Evolutionary conservation across 2,329 filamentous ascomycete species (phyloP).

Genomic region (Neocucurbitaria cava): DNA sequence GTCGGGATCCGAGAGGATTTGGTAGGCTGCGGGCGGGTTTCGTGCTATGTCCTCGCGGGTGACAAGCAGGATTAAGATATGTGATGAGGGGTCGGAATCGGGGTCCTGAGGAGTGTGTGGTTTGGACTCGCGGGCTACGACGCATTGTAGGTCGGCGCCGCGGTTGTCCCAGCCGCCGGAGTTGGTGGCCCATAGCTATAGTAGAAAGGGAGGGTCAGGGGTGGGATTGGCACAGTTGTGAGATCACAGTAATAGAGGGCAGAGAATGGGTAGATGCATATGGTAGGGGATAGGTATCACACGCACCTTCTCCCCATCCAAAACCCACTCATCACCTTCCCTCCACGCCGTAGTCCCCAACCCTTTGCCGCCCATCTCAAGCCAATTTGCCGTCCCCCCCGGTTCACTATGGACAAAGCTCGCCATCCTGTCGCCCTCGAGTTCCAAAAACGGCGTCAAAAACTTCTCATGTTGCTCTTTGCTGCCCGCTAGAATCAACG

Average conservation of each 20-base stretch:
- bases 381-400: conserved; percentile 59
- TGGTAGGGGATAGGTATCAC: too few species aligned
- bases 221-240: too few species aligned
- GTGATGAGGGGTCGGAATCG: conserved; percentile 35
- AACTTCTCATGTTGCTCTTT: conserved; percentile 52
- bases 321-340: conserved; percentile 60
- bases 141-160: conserved; percentile 61
- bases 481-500: conserved; percentile 57
- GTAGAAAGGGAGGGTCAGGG: conserved; percentile 2
- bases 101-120: conserved; percentile 18
- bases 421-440: conserved; percentile 57
- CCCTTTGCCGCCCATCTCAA: conserved; percentile 58
- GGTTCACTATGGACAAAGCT: conserved; percentile 62
- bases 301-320: conserved; percentile 61
- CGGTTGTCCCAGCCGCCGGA: conserved; percentile 61
- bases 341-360: conserved; percentile 57
- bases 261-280: too few species aligned
- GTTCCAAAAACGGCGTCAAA: conserved; percentile 57
- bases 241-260: too few species aligned
- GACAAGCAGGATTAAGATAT: conserved; percentile 59
- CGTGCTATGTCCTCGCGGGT: conserved; percentile 56
- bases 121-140: conserved; percentile 56
- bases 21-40: conserved; percentile 54
- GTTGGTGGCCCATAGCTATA: conserved; percentile 64
- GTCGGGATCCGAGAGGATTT: conserved; percentile 56